Conservation (phyloP, 306 rosid genomes). For the Cucumis melo region DNA sequence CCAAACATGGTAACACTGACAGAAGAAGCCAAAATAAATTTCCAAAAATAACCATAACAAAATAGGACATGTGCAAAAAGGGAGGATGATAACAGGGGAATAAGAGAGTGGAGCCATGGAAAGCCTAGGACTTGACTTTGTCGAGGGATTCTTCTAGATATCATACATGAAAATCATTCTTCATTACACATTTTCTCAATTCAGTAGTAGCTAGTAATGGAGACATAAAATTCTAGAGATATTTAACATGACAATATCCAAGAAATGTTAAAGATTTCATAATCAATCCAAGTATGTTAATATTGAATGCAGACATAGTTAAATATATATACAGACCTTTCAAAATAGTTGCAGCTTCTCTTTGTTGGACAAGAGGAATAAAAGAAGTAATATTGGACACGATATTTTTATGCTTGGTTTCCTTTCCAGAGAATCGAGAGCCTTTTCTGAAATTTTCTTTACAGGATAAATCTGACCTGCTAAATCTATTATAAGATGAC, state of each 20-base stretch:
- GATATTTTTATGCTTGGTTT: slow-evolving; percentile 42
- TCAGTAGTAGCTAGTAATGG: not conserved
- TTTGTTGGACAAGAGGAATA: slow-evolving; percentile 86
- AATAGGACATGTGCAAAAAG: no score
- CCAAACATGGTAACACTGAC: no score
- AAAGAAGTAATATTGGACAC: slow-evolving; percentile 70
- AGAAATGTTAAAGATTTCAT: not conserved
- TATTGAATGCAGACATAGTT: not conserved
- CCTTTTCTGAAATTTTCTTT: slow-evolving; percentile 33
- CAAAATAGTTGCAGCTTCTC: slow-evolving; percentile 60
- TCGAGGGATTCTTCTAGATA: not conserved
- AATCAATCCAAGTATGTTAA: not conserved
- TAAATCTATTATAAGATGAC: slow-evolving; percentile 30
- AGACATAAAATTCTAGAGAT: not conserved
- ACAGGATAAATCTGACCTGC: slow-evolving; percentile 48
- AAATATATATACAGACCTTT: slow-evolving; percentile 32
- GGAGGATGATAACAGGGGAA: not conserved
- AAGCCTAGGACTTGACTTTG: not conserved
- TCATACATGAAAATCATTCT: not conserved
- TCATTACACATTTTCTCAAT: not conserved
- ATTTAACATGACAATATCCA: not conserved
- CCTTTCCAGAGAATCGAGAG: slow-evolving; percentile 25
- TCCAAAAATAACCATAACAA: no score
- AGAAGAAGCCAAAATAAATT: no score
- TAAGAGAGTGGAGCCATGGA: not conserved